Evolutionary conservation across 2,329 filamentous ascomycete species (phyloP), one percentile per base, ranked within the genome.

Genomic region (Fusarium aywerte): DNA sequence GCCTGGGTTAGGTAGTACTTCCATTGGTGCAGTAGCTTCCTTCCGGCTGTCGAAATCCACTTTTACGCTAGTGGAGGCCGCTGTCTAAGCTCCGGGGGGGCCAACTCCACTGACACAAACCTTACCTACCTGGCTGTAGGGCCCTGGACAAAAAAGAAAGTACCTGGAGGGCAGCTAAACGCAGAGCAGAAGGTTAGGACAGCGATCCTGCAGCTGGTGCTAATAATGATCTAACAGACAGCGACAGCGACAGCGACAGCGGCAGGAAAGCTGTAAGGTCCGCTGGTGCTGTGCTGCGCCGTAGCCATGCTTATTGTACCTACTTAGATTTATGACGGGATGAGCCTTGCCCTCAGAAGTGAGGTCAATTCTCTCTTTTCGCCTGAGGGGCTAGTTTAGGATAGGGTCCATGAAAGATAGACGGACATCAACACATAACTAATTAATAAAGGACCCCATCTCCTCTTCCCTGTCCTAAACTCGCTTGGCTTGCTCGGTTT

Each of bases 371-470:
- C 36, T 58, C 38, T 51, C 20, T 51, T 39, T 50, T 42, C 40
- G 18, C 43, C 53, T 38, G 33, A 29, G 16, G 9, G 31, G 45
- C 45, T 48, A 48, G 45, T 48, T 48, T 36, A 25, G 45, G 31
- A 47, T 48, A 29, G 10, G 45, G 23, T 47, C 44, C 44, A 48
- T 36, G 31, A 29, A 25, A 35, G 20, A 31, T 32, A 23, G 45
- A 36, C 36, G 45, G 21, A 48, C 40, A 35, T 50, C 21, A 47
- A 21, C 33, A 32, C 35, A 53, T 36, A 48, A 29, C 32, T 50
- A 48, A 67, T 67, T 68, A 65, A 65, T 56, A 65, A 57, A 53
- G 35, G 65, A 42, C 54, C 65, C 36, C 60, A 21, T 68, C 64
- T 52, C 53, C 60, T 61, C 54, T 53, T 51, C 54, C 64, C 49